A percentile compares a stretch with the other conserved stretches of the same genome.
Conservation (phyloP, 1,284 basidiomycete species). For the Moesziomyces globuligerus region DNA sequence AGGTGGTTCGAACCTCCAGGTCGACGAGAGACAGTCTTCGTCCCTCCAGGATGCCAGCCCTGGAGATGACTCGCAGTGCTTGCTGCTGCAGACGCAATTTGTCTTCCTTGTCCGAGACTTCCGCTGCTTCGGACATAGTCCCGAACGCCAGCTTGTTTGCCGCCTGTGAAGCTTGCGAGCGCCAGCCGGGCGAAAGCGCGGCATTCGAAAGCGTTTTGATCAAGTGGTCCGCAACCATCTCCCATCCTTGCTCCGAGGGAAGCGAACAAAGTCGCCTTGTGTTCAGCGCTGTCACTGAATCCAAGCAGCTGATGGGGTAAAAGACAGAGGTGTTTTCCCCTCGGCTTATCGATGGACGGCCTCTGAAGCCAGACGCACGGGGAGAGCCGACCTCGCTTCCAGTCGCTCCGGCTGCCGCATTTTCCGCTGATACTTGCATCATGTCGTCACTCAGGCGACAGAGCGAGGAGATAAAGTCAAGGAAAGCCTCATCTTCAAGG, state of each 20-base stretch:
- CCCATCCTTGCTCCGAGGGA: constrained; percentile 85
- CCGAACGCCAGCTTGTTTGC: constrained; percentile 73
- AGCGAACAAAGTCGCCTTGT: constrained; percentile 83
- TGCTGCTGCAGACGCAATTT: constrained; percentile 80
- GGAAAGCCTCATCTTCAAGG: constrained; percentile 83
- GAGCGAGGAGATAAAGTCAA: constrained; percentile 81
- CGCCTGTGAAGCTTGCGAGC: constrained; percentile 84
- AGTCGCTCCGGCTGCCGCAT: constrained; percentile 2
- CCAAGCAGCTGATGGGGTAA: constrained; percentile 86
- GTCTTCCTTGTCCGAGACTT: constrained; percentile 25
- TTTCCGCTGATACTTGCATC: constrained; percentile 12
- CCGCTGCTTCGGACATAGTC: constrained; percentile 72
- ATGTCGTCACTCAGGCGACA: constrained; percentile 78
- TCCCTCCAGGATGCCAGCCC: constrained; percentile 77
- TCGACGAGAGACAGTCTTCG: constrained; percentile 62
- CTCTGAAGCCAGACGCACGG: constrained; percentile 14
- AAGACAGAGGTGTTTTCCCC: constrained; percentile 8
- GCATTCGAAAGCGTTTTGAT: constrained; percentile 77
- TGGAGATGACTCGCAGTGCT: constrained; percentile 81
- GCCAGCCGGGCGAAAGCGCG: constrained; percentile 79
- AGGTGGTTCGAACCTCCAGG: constrained; percentile 83
- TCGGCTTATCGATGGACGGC: constrained; percentile 2
- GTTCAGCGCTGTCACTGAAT: constrained; percentile 81
- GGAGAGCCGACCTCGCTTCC: constrained; percentile 11
- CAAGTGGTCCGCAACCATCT: constrained; percentile 80